Evolutionary conservation across 225 moss, liverwort and hornwort species (phyloP).

Genomic region (Polytrichum commune): DNA sequence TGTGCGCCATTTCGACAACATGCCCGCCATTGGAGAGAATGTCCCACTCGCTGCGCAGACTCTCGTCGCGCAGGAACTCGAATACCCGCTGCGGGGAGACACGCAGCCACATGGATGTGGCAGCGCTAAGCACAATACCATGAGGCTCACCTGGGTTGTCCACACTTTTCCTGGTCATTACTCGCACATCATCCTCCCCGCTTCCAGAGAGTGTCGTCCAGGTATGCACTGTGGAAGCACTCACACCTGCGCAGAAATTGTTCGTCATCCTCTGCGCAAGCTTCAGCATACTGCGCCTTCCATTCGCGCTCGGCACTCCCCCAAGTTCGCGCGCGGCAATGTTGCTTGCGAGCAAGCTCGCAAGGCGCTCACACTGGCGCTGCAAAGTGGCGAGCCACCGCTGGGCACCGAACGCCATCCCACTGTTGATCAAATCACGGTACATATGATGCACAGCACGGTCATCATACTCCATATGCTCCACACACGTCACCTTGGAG

Average conservation of each 20-base stretch:
- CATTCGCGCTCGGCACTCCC: slow-evolving; percentile 73
- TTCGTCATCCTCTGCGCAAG: slow-evolving; percentile 96
- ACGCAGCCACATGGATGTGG: slow-evolving; percentile 90
- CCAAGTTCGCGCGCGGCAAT: slow-evolving; percentile 72
- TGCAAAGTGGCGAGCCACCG: slow-evolving; percentile 84
- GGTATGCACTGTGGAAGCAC: slow-evolving; percentile 80
- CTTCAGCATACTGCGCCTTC: slow-evolving; percentile 75
- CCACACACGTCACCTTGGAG: slow-evolving; percentile 80
- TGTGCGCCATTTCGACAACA: slow-evolving; percentile 64
- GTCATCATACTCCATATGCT: slow-evolving; percentile 90
- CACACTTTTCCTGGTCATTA: slow-evolving; percentile 96
- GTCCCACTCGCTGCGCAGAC: slow-evolving; percentile 60
- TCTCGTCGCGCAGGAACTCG: slow-evolving; percentile 52
- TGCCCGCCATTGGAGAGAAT: slow-evolving; percentile 55
- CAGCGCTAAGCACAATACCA: slow-evolving; percentile 85
- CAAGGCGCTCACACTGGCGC: slow-evolving; percentile 84
- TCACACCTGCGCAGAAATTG: slow-evolving; percentile 93
- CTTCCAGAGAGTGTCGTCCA: slow-evolving; percentile 85
- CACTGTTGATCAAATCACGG: slow-evolving; percentile 74
- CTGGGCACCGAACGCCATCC: slow-evolving; percentile 83
- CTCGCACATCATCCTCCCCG: slow-evolving; percentile 90
- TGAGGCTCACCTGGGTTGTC: slow-evolving; percentile 98
- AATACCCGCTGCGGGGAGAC: slow-evolving; percentile 52
- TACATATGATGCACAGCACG: slow-evolving; percentile 78
- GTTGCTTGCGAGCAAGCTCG: slow-evolving; percentile 81